Base-by-base conservation (phyloP, 176 grass and related monocot species). In the Triticum urartu region DNA sequence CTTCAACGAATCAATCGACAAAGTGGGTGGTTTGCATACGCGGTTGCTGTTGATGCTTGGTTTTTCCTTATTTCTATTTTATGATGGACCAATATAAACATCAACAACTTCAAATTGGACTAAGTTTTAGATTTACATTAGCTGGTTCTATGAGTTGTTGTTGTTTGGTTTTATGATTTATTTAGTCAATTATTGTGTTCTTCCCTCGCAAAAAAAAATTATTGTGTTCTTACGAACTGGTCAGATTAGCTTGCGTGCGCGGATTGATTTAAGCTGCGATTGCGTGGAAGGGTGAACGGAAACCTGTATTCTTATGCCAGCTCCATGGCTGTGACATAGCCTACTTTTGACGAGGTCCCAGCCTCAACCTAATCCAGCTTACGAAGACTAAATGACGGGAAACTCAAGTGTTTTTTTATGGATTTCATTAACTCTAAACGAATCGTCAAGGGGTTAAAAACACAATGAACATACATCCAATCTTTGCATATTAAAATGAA, bases 161-260 rank as follows among this genome's bases (percentile, higher is more conserved):
- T 18, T 50, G 18, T 6, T 38, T 8, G 9, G 56, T 26, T 52
- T 63, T 4, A 9, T 86, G 11, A 36, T 83, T 59, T 35, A n/a
- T 59, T 15, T 32, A 22, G 45, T 80, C 75, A 70, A 76, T 38
- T 91, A 11, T 76, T 84, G 76, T 4, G 48, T 58, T 64, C 70
- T 81, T 28, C 28, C 28, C 28, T 30, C 28, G 28, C 28, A 30
- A 30, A 30, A 30, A 30, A 28, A 30, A 30, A 3, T 69, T 63
- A 88, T 69, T 52, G 76, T 4, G 48, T 58, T 64, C 70, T 81
- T 28, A 81, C 60, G 78, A 45, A 13, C 34, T 13, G 36, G 22
- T 73, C 6, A 11, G 15, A 48, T 28, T 67, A 73, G 85, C 20
- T 67, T 85, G 69, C 81, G 86, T 88, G 89, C 77, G 50, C 22